Percentiles rank a stretch among this genome's conserved stretches.
Evolutionary conservation across 192 early-diverging fungal genomes (phyloP).

Genomic region (Entomortierella parvispora): DNA sequence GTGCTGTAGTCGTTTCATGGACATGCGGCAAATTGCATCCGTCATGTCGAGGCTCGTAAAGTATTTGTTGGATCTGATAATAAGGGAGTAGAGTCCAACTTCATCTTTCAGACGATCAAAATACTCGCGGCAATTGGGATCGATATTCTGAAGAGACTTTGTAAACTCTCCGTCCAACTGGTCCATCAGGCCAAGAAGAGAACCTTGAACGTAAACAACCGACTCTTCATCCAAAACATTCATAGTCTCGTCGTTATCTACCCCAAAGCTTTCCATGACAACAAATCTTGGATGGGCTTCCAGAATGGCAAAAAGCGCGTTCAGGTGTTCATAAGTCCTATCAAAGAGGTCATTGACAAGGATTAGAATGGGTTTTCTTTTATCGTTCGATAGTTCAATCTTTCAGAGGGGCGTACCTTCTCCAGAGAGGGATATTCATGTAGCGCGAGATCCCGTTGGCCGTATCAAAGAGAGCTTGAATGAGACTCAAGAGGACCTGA

Average conservation of each 20-base stretch:
- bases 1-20: slow-evolving; percentile 93
- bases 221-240: slow-evolving; percentile 62
- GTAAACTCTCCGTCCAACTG: slow-evolving; percentile 98
- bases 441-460: slow-evolving; percentile 69
- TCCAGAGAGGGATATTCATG: slow-evolving; percentile 88
- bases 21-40: slow-evolving; percentile 74
- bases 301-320: slow-evolving; percentile 79
- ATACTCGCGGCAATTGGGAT: slow-evolving; percentile 97
- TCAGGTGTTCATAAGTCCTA: slow-evolving; percentile 73
- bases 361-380: not conserved
- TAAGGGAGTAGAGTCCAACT: slow-evolving; percentile 83
- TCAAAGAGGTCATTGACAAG: slow-evolving; percentile 4
- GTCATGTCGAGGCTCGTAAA: slow-evolving; percentile 73
- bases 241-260: slow-evolving; percentile 71
- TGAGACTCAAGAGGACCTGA: slow-evolving; percentile 85
- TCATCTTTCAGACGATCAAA: slow-evolving; percentile 94
- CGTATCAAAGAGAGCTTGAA: slow-evolving; percentile 91
- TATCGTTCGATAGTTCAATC: not conserved
- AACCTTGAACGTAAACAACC: slow-evolving; percentile 80
- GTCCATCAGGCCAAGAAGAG: slow-evolving; percentile 88
- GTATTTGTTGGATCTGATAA: slow-evolving; percentile 90
- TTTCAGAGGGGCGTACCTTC: slow-evolving; percentile 53
- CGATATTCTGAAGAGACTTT: slow-evolving; percentile 93
- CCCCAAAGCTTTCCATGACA: slow-evolving; percentile 76
- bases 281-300: slow-evolving; percentile 78